phyloP scores from a whole-genome alignment of 352 stramenopile species.

The Globisporangium apiculatum region DNA sequence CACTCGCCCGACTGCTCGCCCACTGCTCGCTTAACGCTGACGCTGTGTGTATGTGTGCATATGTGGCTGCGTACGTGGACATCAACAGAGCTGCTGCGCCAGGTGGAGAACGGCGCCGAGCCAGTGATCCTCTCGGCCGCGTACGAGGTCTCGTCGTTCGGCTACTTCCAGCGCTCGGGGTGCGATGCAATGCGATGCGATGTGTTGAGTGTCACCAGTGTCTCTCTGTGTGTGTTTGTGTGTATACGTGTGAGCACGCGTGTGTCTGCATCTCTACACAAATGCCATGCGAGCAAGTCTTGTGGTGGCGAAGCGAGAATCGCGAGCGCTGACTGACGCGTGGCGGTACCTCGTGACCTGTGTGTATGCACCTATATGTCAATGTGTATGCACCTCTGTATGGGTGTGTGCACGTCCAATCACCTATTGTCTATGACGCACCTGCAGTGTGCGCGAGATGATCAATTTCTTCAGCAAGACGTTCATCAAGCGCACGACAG shows the following conservation, averaged over 20 bases:
- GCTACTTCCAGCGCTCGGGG: conserved; percentile 83
- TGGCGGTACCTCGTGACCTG: too few relatives aligned
- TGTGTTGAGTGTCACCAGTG: too few relatives aligned
- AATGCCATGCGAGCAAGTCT: background rate
- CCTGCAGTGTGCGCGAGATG: conserved; percentile 93
- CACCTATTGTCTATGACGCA: too few relatives aligned
- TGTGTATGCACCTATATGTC: background rate
- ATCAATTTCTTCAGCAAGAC: conserved; percentile 99
- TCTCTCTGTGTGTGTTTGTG: background rate
- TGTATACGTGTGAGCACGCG: background rate
- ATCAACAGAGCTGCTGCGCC: conserved; percentile 52
- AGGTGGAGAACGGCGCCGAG: conserved; percentile 50
- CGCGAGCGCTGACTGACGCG: too few relatives aligned
- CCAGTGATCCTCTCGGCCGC: conserved; percentile 54
- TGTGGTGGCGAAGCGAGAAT: too few relatives aligned
- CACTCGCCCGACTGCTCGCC: too few relatives aligned
- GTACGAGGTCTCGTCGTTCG: conserved; percentile 79
- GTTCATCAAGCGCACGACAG: conserved; percentile 96
- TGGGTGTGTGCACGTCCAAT: background rate
- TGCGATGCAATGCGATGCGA: conserved; percentile 16
- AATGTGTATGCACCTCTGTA: background rate
- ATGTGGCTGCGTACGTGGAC: too few relatives aligned
- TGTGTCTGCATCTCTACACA: background rate
- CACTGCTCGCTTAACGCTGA: too few relatives aligned
- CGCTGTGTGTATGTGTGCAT: too few relatives aligned